Evolutionary conservation across 805 yeast genomes (phyloP).

Genomic region (Isabelozyma gotoi): DNA sequence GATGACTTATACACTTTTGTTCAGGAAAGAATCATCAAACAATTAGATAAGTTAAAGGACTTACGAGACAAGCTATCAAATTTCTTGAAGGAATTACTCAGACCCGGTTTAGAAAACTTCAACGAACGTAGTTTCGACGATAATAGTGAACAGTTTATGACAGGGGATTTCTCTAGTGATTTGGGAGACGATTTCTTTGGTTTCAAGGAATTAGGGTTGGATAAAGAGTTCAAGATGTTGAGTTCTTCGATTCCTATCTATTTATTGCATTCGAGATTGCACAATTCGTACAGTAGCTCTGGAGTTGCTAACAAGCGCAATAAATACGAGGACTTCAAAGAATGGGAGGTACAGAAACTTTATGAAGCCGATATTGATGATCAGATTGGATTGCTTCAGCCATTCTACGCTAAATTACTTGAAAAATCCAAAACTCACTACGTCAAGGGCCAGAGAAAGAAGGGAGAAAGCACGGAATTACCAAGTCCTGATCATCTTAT

Average conservation of each 20-base stretch:
- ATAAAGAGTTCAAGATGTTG: conserved; percentile 83
- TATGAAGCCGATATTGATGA: conserved; percentile 48
- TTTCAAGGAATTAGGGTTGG: conserved; percentile 88
- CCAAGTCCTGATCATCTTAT: conserved; percentile 37
- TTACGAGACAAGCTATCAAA: conserved; percentile 63
- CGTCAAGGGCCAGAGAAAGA: conserved; percentile 40
- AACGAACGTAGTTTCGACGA: conserved; percentile 81
- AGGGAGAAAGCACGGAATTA: conserved; percentile 37
- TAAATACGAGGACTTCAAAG: conserved; percentile 66
- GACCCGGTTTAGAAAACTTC: conserved; percentile 76
- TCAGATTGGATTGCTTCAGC: conserved; percentile 58
- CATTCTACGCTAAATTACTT: conserved; percentile 45
- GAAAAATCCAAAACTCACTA: conserved; percentile 45
- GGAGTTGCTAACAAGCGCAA: conserved; percentile 49
- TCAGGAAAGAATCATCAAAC: conserved; percentile 68
- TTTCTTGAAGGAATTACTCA: conserved; percentile 74
- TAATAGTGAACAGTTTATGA: conserved; percentile 88
- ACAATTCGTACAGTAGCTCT: conserved; percentile 49
- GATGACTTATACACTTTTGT: conserved; percentile 74
- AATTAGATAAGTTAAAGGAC: conserved; percentile 66
- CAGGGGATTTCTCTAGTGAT: conserved; percentile 92
- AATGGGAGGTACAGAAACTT: conserved; percentile 52
- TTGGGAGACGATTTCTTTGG: conserved; percentile 98
- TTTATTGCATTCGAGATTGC: conserved; percentile 73
- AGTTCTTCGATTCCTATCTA: conserved; percentile 89